Percentiles rank a stretch among this genome's conserved stretches.
These are phyloP conservation scores for Plantago elongata DNA, from an alignment of 257 asterid species.

Conservation along the genomic window DNA sequence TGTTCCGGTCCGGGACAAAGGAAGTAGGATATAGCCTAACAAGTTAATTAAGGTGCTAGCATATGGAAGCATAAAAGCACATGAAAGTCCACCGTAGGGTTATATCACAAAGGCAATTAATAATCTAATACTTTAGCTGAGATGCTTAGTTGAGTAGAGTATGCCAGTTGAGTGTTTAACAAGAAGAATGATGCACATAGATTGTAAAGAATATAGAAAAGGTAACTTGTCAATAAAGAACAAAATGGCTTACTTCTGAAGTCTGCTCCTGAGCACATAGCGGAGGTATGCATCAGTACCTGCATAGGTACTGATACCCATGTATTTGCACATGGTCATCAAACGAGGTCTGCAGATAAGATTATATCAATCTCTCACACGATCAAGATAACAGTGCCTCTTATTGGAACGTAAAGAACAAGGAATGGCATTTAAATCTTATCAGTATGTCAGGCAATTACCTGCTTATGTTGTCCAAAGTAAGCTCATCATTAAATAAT, in stretches of 20 bases:
- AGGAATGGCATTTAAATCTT: conserved; percentile 13
- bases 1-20: not conserved
- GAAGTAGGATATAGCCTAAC: not conserved
- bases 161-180: not conserved
- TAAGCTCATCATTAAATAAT: conserved; percentile 95
- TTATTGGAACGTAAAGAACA: conserved; percentile 8
- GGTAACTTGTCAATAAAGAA: conserved; percentile 6
- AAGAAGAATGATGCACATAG: conserved; percentile 12
- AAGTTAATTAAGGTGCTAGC: conserved; percentile 7
- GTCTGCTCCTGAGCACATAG: conserved; percentile 74
- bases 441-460: conserved; percentile 15
- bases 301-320: conserved; percentile 74
- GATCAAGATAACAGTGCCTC: conserved; percentile 14
- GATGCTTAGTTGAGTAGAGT: conserved; percentile 1
- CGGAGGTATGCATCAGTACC: conserved; percentile 93
- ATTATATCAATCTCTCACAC: conserved; percentile 14
- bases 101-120: conserved; percentile 4
- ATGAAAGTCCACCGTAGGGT: conserved; percentile 9
- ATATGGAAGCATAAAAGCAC: conserved; percentile 2
- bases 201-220: not conserved
- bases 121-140: conserved; percentile 8
- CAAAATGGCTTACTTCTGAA: conserved; percentile 51
- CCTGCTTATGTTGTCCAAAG: conserved; percentile 98
- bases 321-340: conserved; percentile 94
- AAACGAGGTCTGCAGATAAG: conserved; percentile 73